A percentile compares a stretch with the other conserved stretches of the same genome.
phyloP scores from a whole-genome alignment of 192 early-diverging fungal genomes.

The Coemansia reversa region DNA sequence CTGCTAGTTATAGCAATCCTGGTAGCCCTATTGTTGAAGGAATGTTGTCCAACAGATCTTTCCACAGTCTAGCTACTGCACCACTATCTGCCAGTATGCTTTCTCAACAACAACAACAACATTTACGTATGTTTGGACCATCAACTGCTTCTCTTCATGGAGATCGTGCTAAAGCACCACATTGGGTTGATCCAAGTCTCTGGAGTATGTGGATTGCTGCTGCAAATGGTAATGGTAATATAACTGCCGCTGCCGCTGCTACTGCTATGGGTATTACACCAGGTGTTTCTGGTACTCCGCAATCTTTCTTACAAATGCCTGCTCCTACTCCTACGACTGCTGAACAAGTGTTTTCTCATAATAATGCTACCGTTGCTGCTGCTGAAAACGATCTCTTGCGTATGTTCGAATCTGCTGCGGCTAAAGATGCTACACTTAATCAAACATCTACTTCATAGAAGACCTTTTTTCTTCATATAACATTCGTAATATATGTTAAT shows the following conservation, averaged over 20 bases:
- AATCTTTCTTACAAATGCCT: conserved; percentile 21
- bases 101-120: conserved; percentile 13
- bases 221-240: conserved; percentile 40
- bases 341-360: background rate
- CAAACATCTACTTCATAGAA: too few species aligned
- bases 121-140: conserved; percentile 1
- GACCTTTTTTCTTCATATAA: too few species aligned
- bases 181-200: conserved; percentile 39
- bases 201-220: conserved; percentile 54
- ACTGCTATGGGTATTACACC: conserved; percentile 55
- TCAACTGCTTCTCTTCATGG: background rate
- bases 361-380: conserved; percentile 9
- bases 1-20: conserved; percentile 27
- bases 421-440: too few species aligned
- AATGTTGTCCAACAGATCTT: conserved; percentile 7
- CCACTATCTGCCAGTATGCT: conserved; percentile 6
- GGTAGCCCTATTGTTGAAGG: conserved; percentile 31
- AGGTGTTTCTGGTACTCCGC: conserved; percentile 35
- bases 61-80: background rate
- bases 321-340: background rate
- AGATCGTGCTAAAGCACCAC: conserved; percentile 40
- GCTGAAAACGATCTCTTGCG: background rate
- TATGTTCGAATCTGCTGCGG: too few species aligned
- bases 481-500: too few species aligned
- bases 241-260: conserved; percentile 30